Evolutionary conservation across 345 rosid genomes (phyloP), one percentile per base, ranked within the genome.

Genomic region (Aquilaria yunnanensis): DNA sequence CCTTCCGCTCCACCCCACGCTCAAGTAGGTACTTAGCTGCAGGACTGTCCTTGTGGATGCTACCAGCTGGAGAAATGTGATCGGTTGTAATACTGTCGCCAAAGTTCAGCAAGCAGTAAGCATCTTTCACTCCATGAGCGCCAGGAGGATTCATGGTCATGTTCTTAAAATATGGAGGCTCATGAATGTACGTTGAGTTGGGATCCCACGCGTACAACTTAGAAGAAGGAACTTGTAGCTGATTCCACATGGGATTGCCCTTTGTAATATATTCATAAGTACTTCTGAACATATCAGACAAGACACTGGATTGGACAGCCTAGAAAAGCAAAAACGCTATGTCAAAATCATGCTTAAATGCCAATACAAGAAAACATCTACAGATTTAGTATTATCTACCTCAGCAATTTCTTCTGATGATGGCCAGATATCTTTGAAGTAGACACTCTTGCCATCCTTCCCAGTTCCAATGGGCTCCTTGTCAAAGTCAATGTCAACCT

Each of bases 41-140:
- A 0, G 99, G 96, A 76, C 96, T 90, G 72, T 90, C 99, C 73
- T 83, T 94, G 70, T 94, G 90, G 77, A 94, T 94, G 81, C 85
- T 90, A 65, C 99, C 97, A 32, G 99, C 99, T 3, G 99, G 99
- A 59, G 99, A 94, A 57, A 94, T 94, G 74, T 94, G 99, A 76
- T 94, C 99, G 7, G 99, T 94, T 51, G 99, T 94, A 60, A 94
- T 94, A 69, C 97, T 94, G 76, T 94, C 99, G n/a, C 97, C 99
- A 62, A 90, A 87, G 78, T 84, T 94, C 61, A 94, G 85, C 32
- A 94, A 74, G 72, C 99, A 94, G 83, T 83, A 88, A 6, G 99
- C 99, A 69, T 91, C 97, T 71, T 88, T 94, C 66, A 94, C 93
- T 51, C 87, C 87, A 63, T 83, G 89, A 33, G 92, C 78, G 10